These are phyloP conservation scores for Aspergillus baeticus DNA, from an alignment of 495 filamentous ascomycete species.

Conservation along the genomic window DNA sequence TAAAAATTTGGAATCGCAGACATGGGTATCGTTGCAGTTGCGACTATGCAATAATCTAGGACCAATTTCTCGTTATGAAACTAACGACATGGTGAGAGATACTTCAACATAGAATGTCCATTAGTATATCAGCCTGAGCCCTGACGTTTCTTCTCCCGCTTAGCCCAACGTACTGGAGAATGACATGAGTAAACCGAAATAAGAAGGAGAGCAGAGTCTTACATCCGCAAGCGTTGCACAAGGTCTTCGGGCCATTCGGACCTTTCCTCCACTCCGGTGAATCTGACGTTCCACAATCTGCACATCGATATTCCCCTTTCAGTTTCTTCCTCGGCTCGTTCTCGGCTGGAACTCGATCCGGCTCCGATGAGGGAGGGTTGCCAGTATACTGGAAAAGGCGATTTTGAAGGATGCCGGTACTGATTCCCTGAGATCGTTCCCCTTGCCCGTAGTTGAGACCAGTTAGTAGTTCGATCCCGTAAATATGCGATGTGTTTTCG, in stretches of 20 bases:
- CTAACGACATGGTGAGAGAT: too few relatives aligned
- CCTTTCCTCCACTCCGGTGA: constrained; percentile 98
- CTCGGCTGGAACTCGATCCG: constrained; percentile 81
- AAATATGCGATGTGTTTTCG: constrained; percentile 72
- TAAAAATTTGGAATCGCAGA: constrained; percentile 7
- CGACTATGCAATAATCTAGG: too few relatives aligned
- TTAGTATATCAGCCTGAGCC: constrained; percentile 12
- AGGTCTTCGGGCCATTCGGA: constrained; percentile 87
- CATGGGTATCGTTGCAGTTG: not conserved
- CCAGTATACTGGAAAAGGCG: constrained; percentile 67
- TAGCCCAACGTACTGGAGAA: constrained; percentile 65
- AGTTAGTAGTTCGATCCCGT: constrained; percentile 92
- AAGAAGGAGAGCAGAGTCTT: constrained; percentile 23
- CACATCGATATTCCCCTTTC: constrained; percentile 96
- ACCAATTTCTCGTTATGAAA: not conserved
- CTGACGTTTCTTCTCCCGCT: constrained; percentile 70
- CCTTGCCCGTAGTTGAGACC: constrained; percentile 86
- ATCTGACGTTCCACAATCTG: constrained; percentile 91
- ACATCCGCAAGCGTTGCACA: constrained; percentile 96
- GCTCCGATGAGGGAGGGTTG: not conserved
- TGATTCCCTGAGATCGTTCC: constrained; percentile 84
- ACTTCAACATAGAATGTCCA: not conserved
- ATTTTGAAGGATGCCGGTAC: constrained; percentile 77
- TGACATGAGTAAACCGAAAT: not conserved
- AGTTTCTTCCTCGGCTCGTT: constrained; percentile 87